phyloP scores from a whole-genome alignment of 2,329 filamentous ascomycete species.

The Coniella lustricola region DNA sequence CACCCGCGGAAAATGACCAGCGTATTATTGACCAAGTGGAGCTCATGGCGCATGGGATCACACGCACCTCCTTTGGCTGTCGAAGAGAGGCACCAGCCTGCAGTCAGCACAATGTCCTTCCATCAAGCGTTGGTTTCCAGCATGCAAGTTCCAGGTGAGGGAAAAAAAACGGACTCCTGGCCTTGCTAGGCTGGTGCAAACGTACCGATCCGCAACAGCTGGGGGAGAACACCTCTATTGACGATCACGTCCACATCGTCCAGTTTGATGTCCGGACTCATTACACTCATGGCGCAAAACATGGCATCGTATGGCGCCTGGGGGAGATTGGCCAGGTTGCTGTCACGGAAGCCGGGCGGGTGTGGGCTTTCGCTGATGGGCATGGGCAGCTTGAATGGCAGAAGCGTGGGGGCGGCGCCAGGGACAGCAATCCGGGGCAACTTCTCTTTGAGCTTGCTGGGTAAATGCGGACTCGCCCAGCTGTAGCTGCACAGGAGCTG shows the following conservation, averaged over 20 bases:
- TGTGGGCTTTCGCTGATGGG: background rate
- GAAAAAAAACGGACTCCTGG: background rate
- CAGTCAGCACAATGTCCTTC: too few species aligned
- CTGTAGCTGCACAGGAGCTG: slow-evolving; percentile 14
- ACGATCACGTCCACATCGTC: slow-evolving; percentile 24
- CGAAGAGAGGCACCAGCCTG: background rate
- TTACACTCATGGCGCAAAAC: slow-evolving; percentile 22
- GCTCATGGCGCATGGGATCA: slow-evolving; percentile 6
- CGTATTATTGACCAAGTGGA: slow-evolving; percentile 8
- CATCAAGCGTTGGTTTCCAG: background rate
- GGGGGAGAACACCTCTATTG: slow-evolving; percentile 22
- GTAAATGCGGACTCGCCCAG: slow-evolving; percentile 2
- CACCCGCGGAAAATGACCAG: slow-evolving; percentile 10
- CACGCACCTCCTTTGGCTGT: background rate
- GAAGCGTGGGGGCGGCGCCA: slow-evolving; percentile 6
- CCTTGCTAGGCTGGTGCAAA: background rate
- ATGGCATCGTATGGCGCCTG: slow-evolving; percentile 23
- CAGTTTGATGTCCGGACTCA: slow-evolving; percentile 21
- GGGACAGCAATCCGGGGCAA: slow-evolving; percentile 10
- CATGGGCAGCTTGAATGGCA: slow-evolving; percentile 1
- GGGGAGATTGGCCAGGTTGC: slow-evolving; percentile 10
- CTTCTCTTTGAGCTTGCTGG: background rate
- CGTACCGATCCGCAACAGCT: slow-evolving; percentile 21
- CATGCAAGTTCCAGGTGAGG: background rate
- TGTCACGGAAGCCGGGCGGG: slow-evolving; percentile 1